phyloP scores from a whole-genome alignment of 148 eudicot genomes.

The Nepenthes mirabilis region DNA sequence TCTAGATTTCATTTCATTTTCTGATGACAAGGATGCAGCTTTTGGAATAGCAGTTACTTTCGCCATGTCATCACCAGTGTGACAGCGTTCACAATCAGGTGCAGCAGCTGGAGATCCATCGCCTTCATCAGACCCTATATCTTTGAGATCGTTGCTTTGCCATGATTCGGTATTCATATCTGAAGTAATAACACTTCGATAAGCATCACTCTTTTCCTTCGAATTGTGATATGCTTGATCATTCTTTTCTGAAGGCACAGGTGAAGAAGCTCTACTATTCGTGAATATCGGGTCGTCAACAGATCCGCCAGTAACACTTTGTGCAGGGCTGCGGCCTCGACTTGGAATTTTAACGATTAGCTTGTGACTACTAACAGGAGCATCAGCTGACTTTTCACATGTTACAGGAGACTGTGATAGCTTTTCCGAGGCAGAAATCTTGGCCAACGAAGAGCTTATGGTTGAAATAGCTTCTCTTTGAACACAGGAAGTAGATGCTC shows the following conservation, averaged over 20 bases:
- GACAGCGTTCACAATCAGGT: constrained; percentile 13
- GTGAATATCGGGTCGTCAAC: constrained; percentile 15
- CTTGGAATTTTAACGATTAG: constrained; percentile 45
- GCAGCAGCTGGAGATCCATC: constrained; percentile 20
- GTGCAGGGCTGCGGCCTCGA: constrained; percentile 30
- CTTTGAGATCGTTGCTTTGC: constrained; percentile 23
- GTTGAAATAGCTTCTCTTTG: constrained; percentile 21
- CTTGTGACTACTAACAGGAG: constrained; percentile 16
- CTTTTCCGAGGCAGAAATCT: constrained; percentile 33
- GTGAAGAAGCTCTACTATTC: constrained; percentile 29
- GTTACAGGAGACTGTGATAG: constrained; percentile 1
- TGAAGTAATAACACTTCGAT: constrained; percentile 5
- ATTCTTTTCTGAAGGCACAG: constrained; percentile 18
- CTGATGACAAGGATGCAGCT: constrained; percentile 10
- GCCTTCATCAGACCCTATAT: constrained; percentile 21
- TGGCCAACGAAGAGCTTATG: constrained; percentile 18
- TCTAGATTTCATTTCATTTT: constrained; percentile 17
- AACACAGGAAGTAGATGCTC: constrained; percentile 20
- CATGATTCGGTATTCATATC: constrained; percentile 26
- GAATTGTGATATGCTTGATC: constrained; percentile 15
- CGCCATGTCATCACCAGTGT: constrained; percentile 15
- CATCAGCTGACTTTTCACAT: constrained; percentile 25
- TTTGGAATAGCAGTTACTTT: constrained; percentile 19
- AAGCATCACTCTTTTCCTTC: constrained; percentile 14
- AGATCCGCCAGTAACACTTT: constrained; percentile 20